These are phyloP conservation scores for Naganishia sp. DNA, from an alignment of 1,284 basidiomycete species.

Conservation along the genomic window DNA sequence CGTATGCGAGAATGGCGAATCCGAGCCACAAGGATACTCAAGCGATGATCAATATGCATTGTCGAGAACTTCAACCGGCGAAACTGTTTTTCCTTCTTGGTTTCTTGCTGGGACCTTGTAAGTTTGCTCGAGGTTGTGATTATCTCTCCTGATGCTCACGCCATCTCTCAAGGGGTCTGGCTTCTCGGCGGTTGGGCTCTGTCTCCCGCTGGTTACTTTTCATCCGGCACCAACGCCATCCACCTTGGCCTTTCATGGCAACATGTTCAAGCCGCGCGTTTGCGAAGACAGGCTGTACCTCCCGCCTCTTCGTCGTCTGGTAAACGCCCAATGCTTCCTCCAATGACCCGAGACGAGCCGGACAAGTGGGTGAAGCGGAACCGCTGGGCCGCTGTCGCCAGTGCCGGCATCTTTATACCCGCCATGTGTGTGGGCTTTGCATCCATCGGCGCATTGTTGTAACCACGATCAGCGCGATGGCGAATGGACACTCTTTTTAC, in stretches of 20 bases:
- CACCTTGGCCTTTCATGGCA: slow-evolving; percentile 27
- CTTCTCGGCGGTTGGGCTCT: slow-evolving; percentile 35
- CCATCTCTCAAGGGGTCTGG: slow-evolving; percentile 30
- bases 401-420: slow-evolving; percentile 33
- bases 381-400: slow-evolving; percentile 33
- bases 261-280: slow-evolving; percentile 17
- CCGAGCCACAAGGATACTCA: background rate
- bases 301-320: background rate
- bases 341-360: slow-evolving; percentile 33
- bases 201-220: slow-evolving; percentile 30
- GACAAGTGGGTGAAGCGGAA: slow-evolving; percentile 36
- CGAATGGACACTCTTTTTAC: slow-evolving; percentile 6
- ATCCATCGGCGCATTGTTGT: slow-evolving; percentile 25
- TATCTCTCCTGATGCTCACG: background rate
- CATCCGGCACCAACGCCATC: slow-evolving; percentile 16
- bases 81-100: slow-evolving; percentile 35
- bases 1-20: background rate
- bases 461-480: background rate
- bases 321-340: slow-evolving; percentile 24
- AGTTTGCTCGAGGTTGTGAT: background rate
- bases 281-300: slow-evolving; percentile 6
- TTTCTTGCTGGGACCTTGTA: slow-evolving; percentile 36
- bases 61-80: slow-evolving; percentile 29
- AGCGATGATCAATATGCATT: slow-evolving; percentile 26
- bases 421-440: slow-evolving; percentile 35